Evolutionary conservation across 345 rosid species (phyloP).

Genomic region (Luvunga scandens): DNA sequence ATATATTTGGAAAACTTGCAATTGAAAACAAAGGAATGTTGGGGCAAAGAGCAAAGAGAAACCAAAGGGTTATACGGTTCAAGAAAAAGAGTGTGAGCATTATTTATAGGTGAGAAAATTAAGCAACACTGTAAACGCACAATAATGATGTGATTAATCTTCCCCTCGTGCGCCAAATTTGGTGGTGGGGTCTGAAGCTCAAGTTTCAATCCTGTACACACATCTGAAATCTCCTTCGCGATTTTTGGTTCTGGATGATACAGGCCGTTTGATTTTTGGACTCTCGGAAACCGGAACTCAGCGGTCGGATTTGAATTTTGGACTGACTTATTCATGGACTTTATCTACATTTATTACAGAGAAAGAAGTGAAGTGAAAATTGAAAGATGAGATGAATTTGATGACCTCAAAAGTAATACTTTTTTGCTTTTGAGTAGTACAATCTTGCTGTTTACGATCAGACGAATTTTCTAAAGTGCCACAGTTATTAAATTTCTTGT

Average conservation of each 20-base stretch:
- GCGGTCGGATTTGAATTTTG: neutral
- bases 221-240: neutral
- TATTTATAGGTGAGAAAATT: neutral
- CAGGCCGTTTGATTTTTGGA: neutral
- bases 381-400: neutral
- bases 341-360: neutral
- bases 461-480: too few relatives aligned
- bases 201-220: neutral
- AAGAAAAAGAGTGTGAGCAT: neutral
- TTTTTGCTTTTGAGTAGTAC: neutral
- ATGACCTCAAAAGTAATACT: neutral
- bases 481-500: too few relatives aligned
- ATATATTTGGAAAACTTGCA: neutral
- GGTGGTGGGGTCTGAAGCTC: neutral
- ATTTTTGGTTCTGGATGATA: neutral
- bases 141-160: constrained; percentile 5
- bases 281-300: neutral
- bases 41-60: neutral
- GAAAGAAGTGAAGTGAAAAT: neutral
- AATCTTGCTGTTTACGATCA: neutral
- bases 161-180: neutral
- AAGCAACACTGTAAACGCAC: neutral
- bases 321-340: neutral
- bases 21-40: neutral
- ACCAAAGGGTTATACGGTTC: neutral